Evolutionary conservation across 2,329 filamentous ascomycete genomes (phyloP), one percentile per base, ranked within the genome.

Genomic region (Hypoxylon sp.): DNA sequence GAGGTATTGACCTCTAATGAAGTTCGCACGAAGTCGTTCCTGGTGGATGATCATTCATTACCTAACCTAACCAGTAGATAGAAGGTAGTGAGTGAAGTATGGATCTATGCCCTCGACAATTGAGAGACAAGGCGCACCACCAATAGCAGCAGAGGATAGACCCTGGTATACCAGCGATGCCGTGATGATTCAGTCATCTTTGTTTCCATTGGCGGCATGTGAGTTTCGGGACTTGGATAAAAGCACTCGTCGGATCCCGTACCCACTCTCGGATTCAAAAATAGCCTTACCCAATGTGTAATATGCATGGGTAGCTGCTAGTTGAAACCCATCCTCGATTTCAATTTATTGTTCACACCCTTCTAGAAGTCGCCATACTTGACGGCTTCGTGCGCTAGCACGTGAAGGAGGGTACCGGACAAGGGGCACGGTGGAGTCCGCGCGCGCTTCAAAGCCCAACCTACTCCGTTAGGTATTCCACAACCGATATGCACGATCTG

Each of bases 381-480:
- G 44, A 67, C 42, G 48, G 42, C 53, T 64, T 62, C 48, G 50
- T 58, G 68, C 56, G 65, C 55, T 62, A 64, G 51, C 65, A 70
- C 62, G 64, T 67, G 62, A 66, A 65, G 57, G 58, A 64, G 65
- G 62, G 57, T 62, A 53, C 47, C 37, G 56, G 19, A 56, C 35
- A 58, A 62, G 47, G 53, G 58, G 55, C 42, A 6, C 35, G 55
- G 68, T 70, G 68, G 68, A 70, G 65, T 64, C 44, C n/a, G n/a
- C n/a, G 24, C 24, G 44, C 50, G 50, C 31, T 67, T 62, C 58
- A 51, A 51, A 68, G 66, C 68, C 68, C 62, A 70, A 68, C 59
- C 42, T 66, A 54, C 58, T 68, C 21, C 31, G 60, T 70, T 67
- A 56, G 68, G 68, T 62, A 70, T 70, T 58, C 58, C 62, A 56